phyloP scores from a whole-genome alignment of 2,329 filamentous ascomycete genomes.

The Aspergillus bombycis region DNA sequence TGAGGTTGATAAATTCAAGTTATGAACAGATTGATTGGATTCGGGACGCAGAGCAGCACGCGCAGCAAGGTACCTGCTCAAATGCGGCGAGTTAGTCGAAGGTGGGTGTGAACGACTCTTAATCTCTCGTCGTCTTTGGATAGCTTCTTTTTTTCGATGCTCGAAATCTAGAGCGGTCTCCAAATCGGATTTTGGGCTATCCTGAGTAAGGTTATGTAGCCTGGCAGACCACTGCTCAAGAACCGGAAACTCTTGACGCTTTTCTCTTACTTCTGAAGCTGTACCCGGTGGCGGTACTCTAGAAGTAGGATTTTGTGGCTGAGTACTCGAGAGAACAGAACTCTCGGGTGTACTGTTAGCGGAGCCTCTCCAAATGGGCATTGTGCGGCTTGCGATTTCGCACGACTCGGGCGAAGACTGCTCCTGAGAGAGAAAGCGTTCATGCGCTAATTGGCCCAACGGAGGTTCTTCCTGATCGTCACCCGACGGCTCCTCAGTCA shows the following conservation, averaged over 20 bases:
- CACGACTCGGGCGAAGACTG: background rate
- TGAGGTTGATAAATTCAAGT: background rate
- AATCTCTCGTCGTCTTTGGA: conserved; percentile 29
- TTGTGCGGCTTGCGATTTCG: background rate
- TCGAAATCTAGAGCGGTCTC: conserved; percentile 44
- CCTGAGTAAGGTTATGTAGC: conserved; percentile 21
- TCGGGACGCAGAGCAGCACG: conserved; percentile 26
- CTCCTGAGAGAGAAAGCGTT: conserved; percentile 17
- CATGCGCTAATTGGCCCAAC: conserved; percentile 17
- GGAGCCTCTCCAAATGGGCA: background rate
- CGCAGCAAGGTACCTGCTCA: conserved; percentile 36
- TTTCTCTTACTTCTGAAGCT: conserved; percentile 1
- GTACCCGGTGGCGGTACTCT: background rate
- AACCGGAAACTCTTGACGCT: conserved; percentile 23
- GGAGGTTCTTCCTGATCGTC: conserved; percentile 8
- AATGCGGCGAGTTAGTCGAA: conserved; percentile 29
- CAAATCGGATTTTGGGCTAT: conserved; percentile 22
- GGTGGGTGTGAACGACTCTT: conserved; percentile 8
- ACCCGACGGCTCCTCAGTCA: background rate
- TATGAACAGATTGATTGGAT: background rate
- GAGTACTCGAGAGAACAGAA: background rate
- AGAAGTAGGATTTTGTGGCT: background rate
- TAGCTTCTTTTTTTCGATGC: conserved; percentile 39
- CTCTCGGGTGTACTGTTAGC: background rate
- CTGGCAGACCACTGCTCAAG: conserved; percentile 29